Percentiles rank a stretch among this genome's conserved stretches.
phyloP scores from a whole-genome alignment of 2,329 filamentous ascomycete species.

The Sporothrix brunneoviolacea region DNA sequence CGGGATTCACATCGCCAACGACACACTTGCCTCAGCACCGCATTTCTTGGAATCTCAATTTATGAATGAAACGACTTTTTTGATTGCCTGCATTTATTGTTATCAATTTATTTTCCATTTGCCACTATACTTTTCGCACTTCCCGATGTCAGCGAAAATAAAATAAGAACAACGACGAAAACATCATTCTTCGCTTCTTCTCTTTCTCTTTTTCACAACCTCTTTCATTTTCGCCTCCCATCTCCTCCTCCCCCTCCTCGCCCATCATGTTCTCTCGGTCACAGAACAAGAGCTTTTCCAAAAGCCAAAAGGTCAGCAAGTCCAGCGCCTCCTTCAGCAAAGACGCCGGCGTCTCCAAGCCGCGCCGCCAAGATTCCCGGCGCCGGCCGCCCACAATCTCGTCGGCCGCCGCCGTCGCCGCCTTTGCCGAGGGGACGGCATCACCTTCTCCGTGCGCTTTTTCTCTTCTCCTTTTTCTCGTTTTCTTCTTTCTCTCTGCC shows the following conservation, averaged over 20 bases:
- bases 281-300: slow-evolving; percentile 46
- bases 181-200: neutral
- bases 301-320: slow-evolving; percentile 42
- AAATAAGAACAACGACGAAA: no score
- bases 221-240: neutral
- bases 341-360: slow-evolving; percentile 46
- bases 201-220: neutral
- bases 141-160: no score
- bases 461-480: neutral
- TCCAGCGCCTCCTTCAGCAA: slow-evolving; percentile 45
- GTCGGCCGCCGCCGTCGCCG: slow-evolving; percentile 30
- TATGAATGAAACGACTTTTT: neutral
- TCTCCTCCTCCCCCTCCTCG: neutral
- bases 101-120: neutral
- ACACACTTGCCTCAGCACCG: no score
- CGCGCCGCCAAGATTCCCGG: slow-evolving; percentile 42
- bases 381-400: slow-evolving; percentile 44
- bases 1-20: no score
- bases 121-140: neutral
- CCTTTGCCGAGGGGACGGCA: slow-evolving; percentile 25
- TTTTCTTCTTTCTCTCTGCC: neutral
- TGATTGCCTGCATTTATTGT: neutral
- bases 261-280: slow-evolving; percentile 42
- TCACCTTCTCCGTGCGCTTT: slow-evolving; percentile 22
- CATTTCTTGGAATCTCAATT: neutral